Evolutionary conservation across 176 grass and related monocot genomes (phyloP), one percentile per base, ranked within the genome.

Genomic region (Cymbopogon citratus): DNA sequence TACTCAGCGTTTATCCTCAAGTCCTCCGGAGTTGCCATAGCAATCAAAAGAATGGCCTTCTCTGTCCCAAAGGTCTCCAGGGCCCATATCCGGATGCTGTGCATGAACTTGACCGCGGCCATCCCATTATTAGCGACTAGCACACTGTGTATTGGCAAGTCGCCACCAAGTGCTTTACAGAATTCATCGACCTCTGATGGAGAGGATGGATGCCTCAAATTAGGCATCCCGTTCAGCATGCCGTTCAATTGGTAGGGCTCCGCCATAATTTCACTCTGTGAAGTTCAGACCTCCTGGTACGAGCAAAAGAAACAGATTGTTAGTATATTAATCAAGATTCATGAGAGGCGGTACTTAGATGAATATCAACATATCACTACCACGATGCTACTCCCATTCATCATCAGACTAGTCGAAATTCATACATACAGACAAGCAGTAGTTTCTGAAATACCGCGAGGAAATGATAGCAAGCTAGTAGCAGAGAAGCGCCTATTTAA

Each of bases 101-200:
- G 92, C 75, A 99, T 95, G 81, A 99, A 99, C 74, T 98, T 99
- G 68, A 99, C 96, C 0, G 96, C 92, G 0, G 96, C 96, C 96
- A 99, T 99, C 36, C 96, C 96, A 90, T 99, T 99, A 84, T 99
- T 99, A 43, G 96, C 96, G 49, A 99, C 83, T 7, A 99, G 84
- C 81, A 99, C 90, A 11, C 96, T 99, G 85, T 95, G 92, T 51
- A 99, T 93, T 6, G 92, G 89, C 3, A 83, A 87, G 44, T 86
- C 88, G 12, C 96, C 92, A 66, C 92, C 92, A 6, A 99, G 92
- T 7, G 83, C 89, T 60, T 81, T 80, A 25, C 93, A 99, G 83
- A 99, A 99, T 13, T 93, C 92, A 36, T 93, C 85, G 9, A 99
- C 87, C 80, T 91, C 65, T 0, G 89, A 92, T 0, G 87, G 66